Conservation (phyloP, 169 alveolate genomes). For the Plasmodium gonderi region DNA sequence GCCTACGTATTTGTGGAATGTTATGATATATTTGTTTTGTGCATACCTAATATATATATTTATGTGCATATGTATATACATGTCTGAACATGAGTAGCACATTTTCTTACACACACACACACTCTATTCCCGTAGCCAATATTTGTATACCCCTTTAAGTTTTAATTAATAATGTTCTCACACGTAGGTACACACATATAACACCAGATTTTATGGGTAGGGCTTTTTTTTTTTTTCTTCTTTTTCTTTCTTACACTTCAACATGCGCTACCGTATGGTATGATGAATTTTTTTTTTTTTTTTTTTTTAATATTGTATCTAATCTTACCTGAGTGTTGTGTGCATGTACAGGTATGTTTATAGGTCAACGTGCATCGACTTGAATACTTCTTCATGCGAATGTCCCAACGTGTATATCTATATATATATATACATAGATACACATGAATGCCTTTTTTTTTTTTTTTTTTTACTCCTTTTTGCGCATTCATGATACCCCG, state of each 20-base stretch:
- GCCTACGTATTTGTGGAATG: not conserved
- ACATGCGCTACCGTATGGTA: too few relatives aligned
- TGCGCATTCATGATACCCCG: not conserved
- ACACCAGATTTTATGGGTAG: not conserved
- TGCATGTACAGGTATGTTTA: too few relatives aligned
- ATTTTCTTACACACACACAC: not conserved
- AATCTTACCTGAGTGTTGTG: not conserved
- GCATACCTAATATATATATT: not conserved
- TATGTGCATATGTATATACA: too few relatives aligned
- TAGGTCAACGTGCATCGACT: too few relatives aligned
- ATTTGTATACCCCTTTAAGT: conserved; percentile 21
- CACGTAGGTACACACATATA: not conserved
- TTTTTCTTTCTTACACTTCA: not conserved
- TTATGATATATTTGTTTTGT: conserved; percentile 20
- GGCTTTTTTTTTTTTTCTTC: not conserved
- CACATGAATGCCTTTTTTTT: too few relatives aligned
- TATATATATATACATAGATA: not conserved
- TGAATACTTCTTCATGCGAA: not conserved
- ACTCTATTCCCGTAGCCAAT: not conserved
- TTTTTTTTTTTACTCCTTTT: not conserved
- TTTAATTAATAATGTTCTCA: conserved; percentile 11
- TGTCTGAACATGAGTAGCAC: too few relatives aligned
- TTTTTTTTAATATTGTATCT: not conserved
- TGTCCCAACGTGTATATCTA: not conserved
- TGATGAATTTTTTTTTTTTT: conserved; percentile 1